Base-by-base conservation (phyloP, 148 eudicot species). In the Camellia granthamiana region DNA sequence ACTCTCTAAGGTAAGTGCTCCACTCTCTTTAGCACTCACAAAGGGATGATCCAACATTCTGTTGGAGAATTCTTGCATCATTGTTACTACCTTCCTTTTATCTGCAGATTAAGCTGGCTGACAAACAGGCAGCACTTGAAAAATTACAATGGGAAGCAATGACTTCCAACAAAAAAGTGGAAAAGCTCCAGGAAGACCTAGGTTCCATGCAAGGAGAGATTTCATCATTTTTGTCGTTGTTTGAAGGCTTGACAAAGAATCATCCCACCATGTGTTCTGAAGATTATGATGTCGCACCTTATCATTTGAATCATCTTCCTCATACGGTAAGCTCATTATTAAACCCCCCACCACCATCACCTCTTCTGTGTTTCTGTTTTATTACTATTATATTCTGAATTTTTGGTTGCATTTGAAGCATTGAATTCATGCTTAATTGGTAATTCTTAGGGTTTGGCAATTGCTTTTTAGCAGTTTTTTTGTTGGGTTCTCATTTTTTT, bases 71-170 rank as follows among this genome's bases (percentile, higher is more conserved):
- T 30, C 15, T 49, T 9, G 42, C 19, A 41, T 65, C 21, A 38
- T 47, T 60, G 77, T 55, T 74, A 30, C 58, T 70, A 44, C 18
- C 43, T 38, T 7, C 59, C 54, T 6, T 80, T 81, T 82, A 0
- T 76, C 41, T 64, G 69, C 83, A 96, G 99, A 86, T 92, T 76
- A 92, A 88, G 86, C 88, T 93, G 75, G 98, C 99, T 77, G 98
- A 96, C 88, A 91, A 86, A 76, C 99, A 93, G 88, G 97, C 97
- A 80, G 91, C 90, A 46, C 84, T 93, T 64, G 99, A 96, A 74
- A 93, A 91, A 80, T 83, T 91, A 81, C 93, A 92, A 80, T 91
- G 98, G 98, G 97, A 96, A 85, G 93, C 98, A 80, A 88, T 78
- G 91, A 92, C 92, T 72, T 93, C 99, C 46, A 90, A 88, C 70